Evolutionary conservation across 768 basidiomycete species (phyloP).

Genomic region (Austroboletus eburneus): DNA sequence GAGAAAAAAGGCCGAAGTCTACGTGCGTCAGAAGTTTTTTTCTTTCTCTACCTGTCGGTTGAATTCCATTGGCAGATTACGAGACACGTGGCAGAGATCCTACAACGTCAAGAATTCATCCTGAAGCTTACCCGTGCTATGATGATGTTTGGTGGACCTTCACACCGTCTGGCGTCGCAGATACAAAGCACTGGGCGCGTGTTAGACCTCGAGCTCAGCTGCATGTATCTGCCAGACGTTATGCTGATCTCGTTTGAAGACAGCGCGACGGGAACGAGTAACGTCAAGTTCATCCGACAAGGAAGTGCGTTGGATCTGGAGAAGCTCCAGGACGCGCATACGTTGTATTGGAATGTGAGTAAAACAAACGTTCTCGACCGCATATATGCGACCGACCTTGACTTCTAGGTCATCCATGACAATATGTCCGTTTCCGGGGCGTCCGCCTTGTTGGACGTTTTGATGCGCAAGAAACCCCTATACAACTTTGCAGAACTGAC

Average conservation of each 20-base stretch:
- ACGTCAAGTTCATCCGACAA: conserved; percentile 76
- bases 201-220: conserved; percentile 67
- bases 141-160: conserved; percentile 87
- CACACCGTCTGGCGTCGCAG: conserved; percentile 79
- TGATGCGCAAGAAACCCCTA: conserved; percentile 65
- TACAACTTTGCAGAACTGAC: conserved; percentile 60
- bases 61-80: conserved; percentile 60
- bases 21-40: conserved; percentile 42
- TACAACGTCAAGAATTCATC: conserved; percentile 80
- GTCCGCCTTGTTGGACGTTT: conserved; percentile 57
- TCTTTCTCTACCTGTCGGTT: neutral
- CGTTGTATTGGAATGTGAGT: conserved; percentile 69
- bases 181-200: conserved; percentile 75
- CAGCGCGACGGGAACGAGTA: conserved; percentile 70
- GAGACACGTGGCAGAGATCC: conserved; percentile 77
- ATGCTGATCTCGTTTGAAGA: conserved; percentile 85
- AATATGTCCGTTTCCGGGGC: conserved; percentile 71
- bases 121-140: conserved; percentile 79
- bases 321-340: conserved; percentile 68
- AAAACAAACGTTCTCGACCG: neutral
- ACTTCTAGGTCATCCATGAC: conserved; percentile 73
- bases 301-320: conserved; percentile 67
- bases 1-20: conserved; percentile 72
- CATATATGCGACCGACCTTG: conserved; percentile 1
- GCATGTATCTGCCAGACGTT: conserved; percentile 72